Evolutionary conservation across 2,329 filamentous ascomycete genomes (phyloP).

Genomic region (Cladophialophora psammophila): DNA sequence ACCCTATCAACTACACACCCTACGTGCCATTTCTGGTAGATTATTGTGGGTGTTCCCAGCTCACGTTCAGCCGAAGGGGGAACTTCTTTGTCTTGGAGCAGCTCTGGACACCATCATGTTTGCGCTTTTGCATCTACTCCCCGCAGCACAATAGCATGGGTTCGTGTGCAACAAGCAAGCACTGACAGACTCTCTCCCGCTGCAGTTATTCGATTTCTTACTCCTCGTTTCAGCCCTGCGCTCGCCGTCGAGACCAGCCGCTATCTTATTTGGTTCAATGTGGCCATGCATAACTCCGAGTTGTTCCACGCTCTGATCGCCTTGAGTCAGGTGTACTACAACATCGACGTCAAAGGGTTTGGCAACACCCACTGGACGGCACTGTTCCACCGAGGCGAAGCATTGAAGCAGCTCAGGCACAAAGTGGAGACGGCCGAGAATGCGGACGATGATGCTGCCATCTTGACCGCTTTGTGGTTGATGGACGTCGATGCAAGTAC

Average conservation of each 20-base stretch:
- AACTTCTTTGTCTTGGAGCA: neutral
- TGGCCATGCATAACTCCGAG: constrained; percentile 30
- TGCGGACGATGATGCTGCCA: constrained; percentile 33
- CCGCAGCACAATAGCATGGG: neutral
- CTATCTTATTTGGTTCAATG: constrained; percentile 35
- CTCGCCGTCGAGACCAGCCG: constrained; percentile 29
- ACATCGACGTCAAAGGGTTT: constrained; percentile 32
- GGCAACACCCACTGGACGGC: constrained; percentile 25
- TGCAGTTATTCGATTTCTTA: constrained; percentile 30
- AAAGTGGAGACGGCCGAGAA: constrained; percentile 24
- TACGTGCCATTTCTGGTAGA: constrained; percentile 33
- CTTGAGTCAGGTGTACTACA: constrained; percentile 33
- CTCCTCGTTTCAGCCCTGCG: constrained; percentile 30
- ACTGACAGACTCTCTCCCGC: neutral
- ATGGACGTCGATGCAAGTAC: constrained; percentile 33
- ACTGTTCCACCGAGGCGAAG: constrained; percentile 31
- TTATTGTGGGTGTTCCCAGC: constrained; percentile 26
- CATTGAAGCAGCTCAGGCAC: constrained; percentile 29
- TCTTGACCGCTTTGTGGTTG: constrained; percentile 33
- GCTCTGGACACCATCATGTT: neutral
- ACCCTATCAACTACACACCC: constrained; percentile 21
- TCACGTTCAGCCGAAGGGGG: neutral
- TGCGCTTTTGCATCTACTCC: neutral
- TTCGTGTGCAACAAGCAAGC: neutral
- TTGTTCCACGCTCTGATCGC: constrained; percentile 32